Evolutionary conservation across 768 basidiomycete species (phyloP), one percentile per base, ranked within the genome.

Genomic region (Mycena amicta): DNA sequence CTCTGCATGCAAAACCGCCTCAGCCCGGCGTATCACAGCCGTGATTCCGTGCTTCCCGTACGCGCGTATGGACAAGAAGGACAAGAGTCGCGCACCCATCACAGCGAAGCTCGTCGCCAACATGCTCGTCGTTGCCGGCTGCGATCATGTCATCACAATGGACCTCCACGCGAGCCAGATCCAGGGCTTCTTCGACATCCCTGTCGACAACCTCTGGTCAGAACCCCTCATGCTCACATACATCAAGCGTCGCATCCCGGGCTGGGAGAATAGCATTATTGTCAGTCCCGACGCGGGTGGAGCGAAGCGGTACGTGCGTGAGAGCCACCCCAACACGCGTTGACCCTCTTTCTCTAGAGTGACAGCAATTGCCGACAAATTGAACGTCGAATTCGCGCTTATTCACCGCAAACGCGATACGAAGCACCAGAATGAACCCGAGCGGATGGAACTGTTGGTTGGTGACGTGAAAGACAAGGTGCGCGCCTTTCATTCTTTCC

Each of bases 131-230:
- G 92, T 97, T 47, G 95, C 97, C 8, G 96, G 96, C 23, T 97
- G 95, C 70, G 96, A 98, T 75, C 96, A 98, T 70, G 90, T 99
- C 68, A 98, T 99, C 66, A 98, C 96, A n/a, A 96, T 98, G 90
- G 95, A 98, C 72, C 78, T 98, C 51, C 96, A 98, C 69, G 95
- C 96, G 40, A 91, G 90, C 67, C 96, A 98, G 77, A 98, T 98
- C 59, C 96, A 98, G 71, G 96, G 96, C 5, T 98, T 98, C 80
- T 98, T 98, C 72, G 95, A 98, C 72, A 93, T 98, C 64, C 96
- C 96, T 8, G 95, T 97, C 26, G 96, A 98, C 77, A 98, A 98
- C 72, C 80, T 98, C 45, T 98, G 90, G 77, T 95, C 93, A 33
- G 96, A 99, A 72, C 94, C 97, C 2, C 79, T 95, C 59, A 96